Conservation (phyloP, 2,329 filamentous ascomycete species). For the Cercospora janseana region DNA sequence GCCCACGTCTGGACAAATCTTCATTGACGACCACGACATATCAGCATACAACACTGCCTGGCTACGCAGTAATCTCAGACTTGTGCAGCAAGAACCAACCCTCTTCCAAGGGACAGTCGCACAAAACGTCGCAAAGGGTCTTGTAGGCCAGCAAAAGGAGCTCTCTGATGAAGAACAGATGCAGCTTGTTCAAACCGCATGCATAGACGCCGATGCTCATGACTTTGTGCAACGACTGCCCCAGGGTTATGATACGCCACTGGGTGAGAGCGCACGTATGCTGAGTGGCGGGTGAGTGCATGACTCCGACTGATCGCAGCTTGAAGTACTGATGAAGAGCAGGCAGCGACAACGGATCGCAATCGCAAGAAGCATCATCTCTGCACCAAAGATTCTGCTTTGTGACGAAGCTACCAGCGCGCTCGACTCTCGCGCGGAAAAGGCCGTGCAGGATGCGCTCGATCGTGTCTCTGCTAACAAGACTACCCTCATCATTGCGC, state of each 20-base stretch:
- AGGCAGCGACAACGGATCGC: constrained; percentile 37
- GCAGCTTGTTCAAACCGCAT: constrained; percentile 16
- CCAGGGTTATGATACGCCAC: constrained; percentile 34
- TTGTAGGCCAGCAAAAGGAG: not conserved
- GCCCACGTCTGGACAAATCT: constrained; percentile 30
- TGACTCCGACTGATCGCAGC: too few relatives aligned
- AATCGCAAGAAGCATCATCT: constrained; percentile 41
- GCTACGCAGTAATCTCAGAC: constrained; percentile 32
- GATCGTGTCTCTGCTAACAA: constrained; percentile 31
- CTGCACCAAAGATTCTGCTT: constrained; percentile 38
- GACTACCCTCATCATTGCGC: constrained; percentile 44
- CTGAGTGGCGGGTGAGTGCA: constrained; percentile 38
- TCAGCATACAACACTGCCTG: constrained; percentile 31
- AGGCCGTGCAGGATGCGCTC: constrained; percentile 37
- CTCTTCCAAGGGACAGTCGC: constrained; percentile 40
- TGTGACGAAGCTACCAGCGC: constrained; percentile 41
- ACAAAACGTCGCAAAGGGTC: constrained; percentile 30
- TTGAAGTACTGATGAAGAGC: too few relatives aligned
- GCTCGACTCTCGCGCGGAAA: constrained; percentile 37
- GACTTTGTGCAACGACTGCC: constrained; percentile 39
- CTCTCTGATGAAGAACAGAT: not conserved
- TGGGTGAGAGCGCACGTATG: constrained; percentile 35
- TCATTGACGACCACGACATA: constrained; percentile 16
- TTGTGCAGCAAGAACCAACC: constrained; percentile 21
- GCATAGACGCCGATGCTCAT: constrained; percentile 33